Evolutionary conservation across 257 asterid species (phyloP).

Genomic region (Lithospermum erythrorhizon): DNA sequence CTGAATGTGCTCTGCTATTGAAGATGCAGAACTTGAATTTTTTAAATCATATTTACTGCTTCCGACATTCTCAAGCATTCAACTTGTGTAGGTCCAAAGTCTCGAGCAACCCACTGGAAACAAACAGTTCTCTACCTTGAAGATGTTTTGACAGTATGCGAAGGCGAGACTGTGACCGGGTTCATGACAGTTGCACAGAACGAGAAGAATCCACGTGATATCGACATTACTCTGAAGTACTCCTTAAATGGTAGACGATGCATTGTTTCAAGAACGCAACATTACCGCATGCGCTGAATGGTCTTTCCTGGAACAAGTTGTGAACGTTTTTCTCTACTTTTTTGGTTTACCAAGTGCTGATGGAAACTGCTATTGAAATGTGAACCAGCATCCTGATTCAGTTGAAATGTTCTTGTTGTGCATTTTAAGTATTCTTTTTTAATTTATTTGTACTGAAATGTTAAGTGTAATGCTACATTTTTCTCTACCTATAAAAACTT

Average conservation of each 20-base stretch:
- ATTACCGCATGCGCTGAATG: conserved; percentile 53
- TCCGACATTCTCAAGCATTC: background rate
- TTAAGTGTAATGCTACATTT: background rate
- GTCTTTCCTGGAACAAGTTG: background rate
- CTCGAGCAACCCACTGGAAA: conserved; percentile 93
- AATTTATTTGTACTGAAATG: background rate
- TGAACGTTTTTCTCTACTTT: background rate
- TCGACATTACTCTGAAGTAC: conserved; percentile 73
- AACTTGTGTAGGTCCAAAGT: conserved; percentile 59
- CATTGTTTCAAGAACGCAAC: conserved; percentile 53
- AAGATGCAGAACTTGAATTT: background rate
- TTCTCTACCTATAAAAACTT: too few relatives aligned
- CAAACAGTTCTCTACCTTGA: conserved; percentile 92
- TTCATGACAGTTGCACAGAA: conserved; percentile 68
- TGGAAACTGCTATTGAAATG: background rate
- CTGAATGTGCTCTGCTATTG: background rate
- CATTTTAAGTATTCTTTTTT: background rate
- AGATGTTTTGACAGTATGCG: conserved; percentile 68
- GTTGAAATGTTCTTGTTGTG: background rate
- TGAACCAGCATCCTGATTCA: background rate
- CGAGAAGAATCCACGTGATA: conserved; percentile 92
- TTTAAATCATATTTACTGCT: background rate
- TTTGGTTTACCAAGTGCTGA: background rate
- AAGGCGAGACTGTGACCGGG: conserved; percentile 73
- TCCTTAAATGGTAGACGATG: conserved; percentile 57